A percentile compares a stretch with the other conserved stretches of the same genome.
Evolutionary conservation across 1,284 basidiomycete genomes (phyloP).

Genomic region (Malassezia pachydermatis): DNA sequence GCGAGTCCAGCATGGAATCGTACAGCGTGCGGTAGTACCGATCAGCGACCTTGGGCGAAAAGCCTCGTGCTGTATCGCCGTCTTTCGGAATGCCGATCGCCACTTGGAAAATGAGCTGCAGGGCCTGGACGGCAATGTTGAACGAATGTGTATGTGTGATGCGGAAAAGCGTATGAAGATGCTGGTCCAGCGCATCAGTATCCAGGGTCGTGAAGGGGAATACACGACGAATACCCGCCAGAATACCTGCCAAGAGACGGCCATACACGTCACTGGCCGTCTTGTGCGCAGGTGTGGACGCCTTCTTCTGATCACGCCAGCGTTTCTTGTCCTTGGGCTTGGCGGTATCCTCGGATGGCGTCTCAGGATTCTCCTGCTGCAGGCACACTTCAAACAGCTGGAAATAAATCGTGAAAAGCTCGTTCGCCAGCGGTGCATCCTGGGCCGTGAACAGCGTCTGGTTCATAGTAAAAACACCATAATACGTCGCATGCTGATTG

Average conservation of each 20-base stretch:
- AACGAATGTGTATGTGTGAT: conserved; percentile 84
- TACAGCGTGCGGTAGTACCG: conserved; percentile 89
- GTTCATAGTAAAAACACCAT: conserved; percentile 83
- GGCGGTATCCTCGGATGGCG: conserved; percentile 23
- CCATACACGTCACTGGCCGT: conserved; percentile 56
- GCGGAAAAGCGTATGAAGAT: conserved; percentile 86
- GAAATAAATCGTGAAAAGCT: conserved; percentile 84
- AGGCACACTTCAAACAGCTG: conserved; percentile 72
- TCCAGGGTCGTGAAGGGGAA: conserved; percentile 75
- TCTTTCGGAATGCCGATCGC: conserved; percentile 17
- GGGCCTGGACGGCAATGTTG: conserved; percentile 88
- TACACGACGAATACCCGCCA: conserved; percentile 90
- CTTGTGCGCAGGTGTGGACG: conserved; percentile 23
- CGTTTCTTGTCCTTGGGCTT: conserved; percentile 45
- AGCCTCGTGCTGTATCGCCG: conserved; percentile 8
- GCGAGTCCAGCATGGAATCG: conserved; percentile 70
- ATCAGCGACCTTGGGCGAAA: conserved; percentile 47
- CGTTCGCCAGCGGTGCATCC: conserved; percentile 63
- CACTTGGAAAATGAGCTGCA: conserved; percentile 84
- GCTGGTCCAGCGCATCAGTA: conserved; percentile 63
- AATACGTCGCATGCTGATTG: conserved; percentile 67
- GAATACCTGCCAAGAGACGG: conserved; percentile 75
- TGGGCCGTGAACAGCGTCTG: conserved; percentile 70
- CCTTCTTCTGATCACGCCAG: conserved; percentile 47
- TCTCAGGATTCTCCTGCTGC: conserved; percentile 25